A percentile compares a stretch with the other conserved stretches of the same genome.
Evolutionary conservation across 106 monocot genomes (phyloP).

Genomic region (Acanthochlamys bracteata): DNA sequence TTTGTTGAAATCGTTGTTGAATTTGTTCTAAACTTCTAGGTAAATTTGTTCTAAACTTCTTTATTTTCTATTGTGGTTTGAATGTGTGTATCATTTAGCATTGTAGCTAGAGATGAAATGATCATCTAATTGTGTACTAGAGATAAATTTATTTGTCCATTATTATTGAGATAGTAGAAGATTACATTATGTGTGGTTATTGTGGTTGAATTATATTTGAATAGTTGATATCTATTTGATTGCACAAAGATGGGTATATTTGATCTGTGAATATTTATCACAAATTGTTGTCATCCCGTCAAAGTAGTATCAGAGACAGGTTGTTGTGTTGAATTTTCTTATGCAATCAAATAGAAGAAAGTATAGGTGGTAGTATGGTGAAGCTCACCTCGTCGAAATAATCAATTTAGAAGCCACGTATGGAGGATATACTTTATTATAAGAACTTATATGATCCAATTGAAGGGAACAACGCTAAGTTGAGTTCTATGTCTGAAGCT

Average conservation of each 20-base stretch:
- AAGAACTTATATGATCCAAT: constrained; percentile 2
- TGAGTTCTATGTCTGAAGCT: neutral
- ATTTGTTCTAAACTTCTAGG: too few species aligned
- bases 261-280: neutral
- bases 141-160: too few species aligned
- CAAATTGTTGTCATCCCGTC: neutral
- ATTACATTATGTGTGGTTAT: neutral
- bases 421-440: neutral
- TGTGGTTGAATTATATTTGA: neutral
- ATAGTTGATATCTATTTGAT: neutral
- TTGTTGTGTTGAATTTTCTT: neutral
- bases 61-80: too few species aligned
- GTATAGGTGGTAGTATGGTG: neutral
- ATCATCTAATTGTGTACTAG: too few species aligned
- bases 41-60: too few species aligned
- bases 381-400: neutral
- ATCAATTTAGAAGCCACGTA: too few species aligned
- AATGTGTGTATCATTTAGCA: too few species aligned
- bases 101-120: too few species aligned
- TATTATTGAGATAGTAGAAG: too few species aligned
- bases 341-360: neutral
- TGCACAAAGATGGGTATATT: neutral
- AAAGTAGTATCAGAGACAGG: neutral
- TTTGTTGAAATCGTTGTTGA: too few species aligned
- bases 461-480: neutral